phyloP scores from a whole-genome alignment of 169 alveolate genomes.

The Ichthyophthirius multifiliis region DNA sequence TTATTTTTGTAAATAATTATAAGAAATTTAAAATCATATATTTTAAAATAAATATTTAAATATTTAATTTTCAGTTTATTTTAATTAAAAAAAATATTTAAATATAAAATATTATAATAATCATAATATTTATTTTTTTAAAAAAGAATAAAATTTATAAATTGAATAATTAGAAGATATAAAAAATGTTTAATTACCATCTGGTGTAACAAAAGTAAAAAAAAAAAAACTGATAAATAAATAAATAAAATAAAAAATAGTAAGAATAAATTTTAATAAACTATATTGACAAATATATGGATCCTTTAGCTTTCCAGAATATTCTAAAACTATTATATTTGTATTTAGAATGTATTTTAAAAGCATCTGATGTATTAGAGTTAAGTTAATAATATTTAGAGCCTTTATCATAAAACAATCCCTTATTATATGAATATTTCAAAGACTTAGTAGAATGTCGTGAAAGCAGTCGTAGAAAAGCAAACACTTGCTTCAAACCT shows the following conservation, averaged over 20 bases:
- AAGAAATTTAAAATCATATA: too few species aligned
- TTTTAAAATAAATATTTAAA: too few species aligned
- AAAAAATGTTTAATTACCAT: neutral
- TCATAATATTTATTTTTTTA: too few species aligned
- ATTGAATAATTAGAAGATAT: neutral
- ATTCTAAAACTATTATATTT: neutral
- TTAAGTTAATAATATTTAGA: neutral
- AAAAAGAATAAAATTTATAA: too few species aligned
- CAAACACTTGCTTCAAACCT: conserved; percentile 29
- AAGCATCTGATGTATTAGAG: neutral
- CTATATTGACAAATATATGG: neutral
- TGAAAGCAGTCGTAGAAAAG: conserved; percentile 11
- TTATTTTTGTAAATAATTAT: too few species aligned
- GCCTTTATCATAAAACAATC: neutral
- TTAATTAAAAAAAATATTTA: too few species aligned
- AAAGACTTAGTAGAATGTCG: conserved; percentile 20
- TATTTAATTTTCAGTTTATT: too few species aligned
- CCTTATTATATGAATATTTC: neutral
- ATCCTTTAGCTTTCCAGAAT: neutral
- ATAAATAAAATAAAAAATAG: neutral
- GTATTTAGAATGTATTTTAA: neutral
- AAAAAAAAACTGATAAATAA: too few species aligned
- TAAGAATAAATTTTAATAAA: neutral
- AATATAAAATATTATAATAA: too few species aligned
- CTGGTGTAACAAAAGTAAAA: too few species aligned